A percentile compares a stretch with the other conserved stretches of the same genome.
phyloP scores from a whole-genome alignment of 768 basidiomycete species.

The Mycena amicta region DNA sequence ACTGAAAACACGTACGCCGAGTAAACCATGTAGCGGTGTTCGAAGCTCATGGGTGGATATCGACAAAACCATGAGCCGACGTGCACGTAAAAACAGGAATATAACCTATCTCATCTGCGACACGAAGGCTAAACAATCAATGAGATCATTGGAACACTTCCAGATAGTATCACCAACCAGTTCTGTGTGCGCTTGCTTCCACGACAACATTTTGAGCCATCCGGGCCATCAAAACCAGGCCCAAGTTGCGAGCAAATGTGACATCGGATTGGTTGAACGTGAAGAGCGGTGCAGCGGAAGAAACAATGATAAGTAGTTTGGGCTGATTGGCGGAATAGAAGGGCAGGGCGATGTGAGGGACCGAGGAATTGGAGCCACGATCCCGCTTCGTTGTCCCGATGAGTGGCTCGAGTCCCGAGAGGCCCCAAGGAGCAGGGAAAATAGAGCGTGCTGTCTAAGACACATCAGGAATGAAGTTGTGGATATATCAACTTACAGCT shows the following conservation, averaged over 20 bases:
- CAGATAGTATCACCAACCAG: not conserved
- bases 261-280: conserved; percentile 9
- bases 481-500: conserved; percentile 5
- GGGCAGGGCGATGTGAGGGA: conserved; percentile 13
- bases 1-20: conserved; percentile 15
- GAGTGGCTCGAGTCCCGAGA: conserved; percentile 11
- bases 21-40: conserved; percentile 18
- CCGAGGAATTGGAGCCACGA: not conserved
- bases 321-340: conserved; percentile 13
- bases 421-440: not conserved
- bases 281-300: conserved; percentile 9
- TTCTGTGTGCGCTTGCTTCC: conserved; percentile 14
- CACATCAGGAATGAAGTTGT: not conserved
- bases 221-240: conserved; percentile 7
- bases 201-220: conserved; percentile 10
- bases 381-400: not conserved
- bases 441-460: conserved; percentile 2
- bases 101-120: conserved; percentile 17
- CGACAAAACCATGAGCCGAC: not conserved
- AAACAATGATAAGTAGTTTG: conserved; percentile 15
- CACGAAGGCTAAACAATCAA: conserved; percentile 8
- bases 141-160: not conserved
- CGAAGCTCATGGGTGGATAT: conserved; percentile 19
- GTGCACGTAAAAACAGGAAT: not conserved
- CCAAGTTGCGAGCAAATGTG: conserved; percentile 11